These are phyloP conservation scores for Sphaerobolus stellatus DNA, from an alignment of 1,284 basidiomycete species.

Conservation along the genomic window DNA sequence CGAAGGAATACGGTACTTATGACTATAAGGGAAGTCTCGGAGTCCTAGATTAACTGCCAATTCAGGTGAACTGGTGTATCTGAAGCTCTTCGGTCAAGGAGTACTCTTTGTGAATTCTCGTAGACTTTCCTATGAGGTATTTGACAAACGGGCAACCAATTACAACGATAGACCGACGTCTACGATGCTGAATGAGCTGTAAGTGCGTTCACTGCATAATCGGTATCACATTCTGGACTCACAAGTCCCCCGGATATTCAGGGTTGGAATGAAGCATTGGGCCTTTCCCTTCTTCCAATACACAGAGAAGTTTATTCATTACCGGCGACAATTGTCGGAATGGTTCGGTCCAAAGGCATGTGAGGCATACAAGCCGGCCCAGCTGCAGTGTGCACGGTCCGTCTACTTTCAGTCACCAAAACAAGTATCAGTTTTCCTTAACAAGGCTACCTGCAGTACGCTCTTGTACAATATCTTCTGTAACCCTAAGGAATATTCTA, in stretches of 20 bases:
- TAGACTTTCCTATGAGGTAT: constrained; percentile 9
- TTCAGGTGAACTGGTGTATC: constrained; percentile 13
- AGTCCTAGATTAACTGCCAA: neutral
- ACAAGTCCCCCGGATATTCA: too few relatives aligned
- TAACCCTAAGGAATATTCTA: neutral
- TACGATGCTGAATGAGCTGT: neutral
- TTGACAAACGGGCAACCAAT: constrained; percentile 11
- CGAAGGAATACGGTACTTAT: constrained; percentile 19
- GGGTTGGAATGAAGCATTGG: too few relatives aligned
- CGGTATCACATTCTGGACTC: neutral
- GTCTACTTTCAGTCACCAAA: too few relatives aligned
- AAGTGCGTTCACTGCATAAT: neutral
- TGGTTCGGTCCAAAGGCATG: too few relatives aligned
- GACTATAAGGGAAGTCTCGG: neutral
- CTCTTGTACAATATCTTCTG: neutral
- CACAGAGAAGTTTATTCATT: too few relatives aligned
- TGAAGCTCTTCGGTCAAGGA: constrained; percentile 4
- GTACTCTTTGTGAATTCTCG: constrained; percentile 12
- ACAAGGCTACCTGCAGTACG: neutral
- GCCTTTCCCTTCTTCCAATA: too few relatives aligned
- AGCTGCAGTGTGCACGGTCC: too few relatives aligned
- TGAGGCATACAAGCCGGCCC: too few relatives aligned
- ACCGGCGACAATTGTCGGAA: too few relatives aligned
- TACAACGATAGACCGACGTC: neutral
- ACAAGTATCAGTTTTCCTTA: too few relatives aligned